These are phyloP conservation scores for Bidens hawaiensis DNA, from an alignment of 140 eudicot species.

Conservation along the genomic window DNA sequence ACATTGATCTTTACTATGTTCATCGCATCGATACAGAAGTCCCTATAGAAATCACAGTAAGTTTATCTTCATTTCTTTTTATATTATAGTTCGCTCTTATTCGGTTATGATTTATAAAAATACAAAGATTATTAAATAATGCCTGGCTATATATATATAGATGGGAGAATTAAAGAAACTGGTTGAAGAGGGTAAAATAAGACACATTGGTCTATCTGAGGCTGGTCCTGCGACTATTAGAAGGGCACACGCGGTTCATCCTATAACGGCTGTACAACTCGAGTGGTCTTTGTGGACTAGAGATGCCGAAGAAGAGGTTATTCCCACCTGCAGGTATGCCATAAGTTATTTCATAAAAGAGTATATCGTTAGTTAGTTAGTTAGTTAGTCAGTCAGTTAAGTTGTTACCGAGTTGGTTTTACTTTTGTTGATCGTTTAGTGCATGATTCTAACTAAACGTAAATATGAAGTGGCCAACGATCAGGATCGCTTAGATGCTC, in stretches of 20 bases:
- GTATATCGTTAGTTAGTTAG: not conserved
- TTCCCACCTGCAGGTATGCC: conserved; percentile 50
- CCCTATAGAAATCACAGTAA: conserved; percentile 46
- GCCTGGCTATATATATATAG: no score
- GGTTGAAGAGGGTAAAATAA: conserved; percentile 53
- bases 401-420: not conserved
- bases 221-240: conserved; percentile 42
- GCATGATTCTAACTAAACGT: no score
- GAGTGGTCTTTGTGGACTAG: conserved; percentile 58
- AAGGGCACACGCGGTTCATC: conserved; percentile 58
- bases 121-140: no score
- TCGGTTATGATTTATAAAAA: no score
- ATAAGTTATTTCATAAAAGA: not conserved
- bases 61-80: conserved; percentile 1
- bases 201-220: conserved; percentile 45
- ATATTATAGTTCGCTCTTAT: no score
- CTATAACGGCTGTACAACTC: conserved; percentile 41
- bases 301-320: conserved; percentile 40
- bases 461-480: no score
- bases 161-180: conserved; percentile 51
- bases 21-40: conserved; percentile 35
- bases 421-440: not conserved
- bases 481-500: no score
- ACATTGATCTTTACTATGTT: conserved; percentile 43
- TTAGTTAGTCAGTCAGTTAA: not conserved